Conservation (phyloP, 208 protist genomes). For the Leishmania tarentolae region DNA sequence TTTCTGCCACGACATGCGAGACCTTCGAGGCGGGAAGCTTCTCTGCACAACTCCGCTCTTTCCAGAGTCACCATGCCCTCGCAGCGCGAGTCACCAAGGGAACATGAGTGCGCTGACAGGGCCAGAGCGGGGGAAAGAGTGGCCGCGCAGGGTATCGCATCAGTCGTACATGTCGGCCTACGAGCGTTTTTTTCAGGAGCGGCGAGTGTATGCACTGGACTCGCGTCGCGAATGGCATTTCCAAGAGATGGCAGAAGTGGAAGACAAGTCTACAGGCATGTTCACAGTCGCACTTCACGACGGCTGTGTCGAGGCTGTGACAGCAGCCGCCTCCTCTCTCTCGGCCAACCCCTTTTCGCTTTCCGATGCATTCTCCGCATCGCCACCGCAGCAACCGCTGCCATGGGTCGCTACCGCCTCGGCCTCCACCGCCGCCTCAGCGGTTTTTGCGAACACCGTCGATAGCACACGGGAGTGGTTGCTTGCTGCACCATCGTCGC, state of each 20-base stretch:
- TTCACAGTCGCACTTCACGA: constrained; percentile 57
- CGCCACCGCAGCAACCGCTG: constrained; percentile 2
- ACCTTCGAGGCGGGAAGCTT: constrained; percentile 53
- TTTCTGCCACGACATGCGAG: constrained; percentile 55
- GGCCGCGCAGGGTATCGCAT: not conserved
- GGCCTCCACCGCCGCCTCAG: not conserved
- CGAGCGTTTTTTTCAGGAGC: constrained; percentile 67
- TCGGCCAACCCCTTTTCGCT: constrained; percentile 12
- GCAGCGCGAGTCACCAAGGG: not conserved
- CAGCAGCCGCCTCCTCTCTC: constrained; percentile 9
- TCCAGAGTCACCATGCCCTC: constrained; percentile 4
- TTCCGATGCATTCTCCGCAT: not conserved
- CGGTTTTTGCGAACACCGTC: not conserved
- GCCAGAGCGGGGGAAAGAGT: not conserved
- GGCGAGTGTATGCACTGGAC: constrained; percentile 73
- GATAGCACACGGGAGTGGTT: constrained; percentile 5
- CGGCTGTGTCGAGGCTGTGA: constrained; percentile 13
- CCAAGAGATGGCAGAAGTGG: constrained; percentile 47
- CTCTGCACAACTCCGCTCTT: constrained; percentile 52
- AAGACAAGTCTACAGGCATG: constrained; percentile 44
- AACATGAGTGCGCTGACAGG: not conserved
- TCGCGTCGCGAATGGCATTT: constrained; percentile 73
- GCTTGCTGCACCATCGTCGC: not conserved
- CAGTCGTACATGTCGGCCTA: constrained; percentile 33
- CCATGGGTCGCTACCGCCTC: constrained; percentile 2